Evolutionary conservation across 306 rosid genomes (phyloP), one percentile per base, ranked within the genome.

Genomic region (Citrullus amarus): DNA sequence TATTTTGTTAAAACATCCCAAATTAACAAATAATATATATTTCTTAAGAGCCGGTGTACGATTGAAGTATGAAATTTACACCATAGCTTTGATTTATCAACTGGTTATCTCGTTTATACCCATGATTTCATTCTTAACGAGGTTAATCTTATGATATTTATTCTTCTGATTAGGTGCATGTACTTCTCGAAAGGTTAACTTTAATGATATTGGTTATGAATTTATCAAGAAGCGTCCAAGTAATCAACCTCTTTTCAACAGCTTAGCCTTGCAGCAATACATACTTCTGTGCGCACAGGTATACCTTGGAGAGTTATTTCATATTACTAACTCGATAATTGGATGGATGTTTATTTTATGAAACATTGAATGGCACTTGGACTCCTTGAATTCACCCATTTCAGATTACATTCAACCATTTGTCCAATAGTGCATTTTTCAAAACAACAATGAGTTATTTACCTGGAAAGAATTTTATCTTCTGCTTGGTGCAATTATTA

Each of bases 271-370:
- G 83, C 97, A 94, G 86, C 98, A 89, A 79, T 94, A 89, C 81
- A 90, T 94, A 80, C 96, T 94, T 62, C 75, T 94, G 39, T 94
- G 98, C 79, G 20, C 92, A 61, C 98, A 94, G 98, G 98, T 94
- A 70, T 54, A 86, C 48, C 15, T 36, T 75, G 63, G 72, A 39
- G 59, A 36, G 55, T 18, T 18, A 55, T 68, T 75, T 54, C 8
- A 54, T 57, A n/a, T 53, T 30, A 22, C 75, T 43, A 69, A 69
- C 56, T 67, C 41, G 36, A 8, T 13, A 63, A 34, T 65, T 62
- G 9, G 55, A 44, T 46, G 12, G 16, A 44, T 69, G 76, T 4
- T 41, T 32, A 46, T 43, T 43, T 20, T 69, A 43, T 20, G 32
- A 69, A 44, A 44, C 32, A 43, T 20, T 69, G 54, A 10, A 69